Conservation (phyloP, 2,329 filamentous ascomycete species). For the Zopfia rhizophila region DNA sequence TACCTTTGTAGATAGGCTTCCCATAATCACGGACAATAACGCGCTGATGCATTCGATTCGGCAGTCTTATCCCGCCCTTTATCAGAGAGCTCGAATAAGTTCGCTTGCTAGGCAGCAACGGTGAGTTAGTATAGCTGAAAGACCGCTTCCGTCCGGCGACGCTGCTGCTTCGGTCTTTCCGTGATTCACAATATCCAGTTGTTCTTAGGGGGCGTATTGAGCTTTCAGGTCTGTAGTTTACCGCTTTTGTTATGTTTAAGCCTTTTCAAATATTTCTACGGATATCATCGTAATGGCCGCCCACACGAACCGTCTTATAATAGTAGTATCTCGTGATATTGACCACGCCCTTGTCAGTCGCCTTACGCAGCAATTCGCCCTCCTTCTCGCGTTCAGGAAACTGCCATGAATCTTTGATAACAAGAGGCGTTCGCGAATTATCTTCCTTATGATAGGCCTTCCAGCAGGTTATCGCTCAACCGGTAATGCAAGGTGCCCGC, state of each 20-base stretch:
- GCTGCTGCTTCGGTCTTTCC: too few species aligned
- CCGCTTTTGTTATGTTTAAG: too few species aligned
- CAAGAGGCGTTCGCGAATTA: constrained; percentile 40
- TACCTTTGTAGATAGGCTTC: constrained; percentile 55
- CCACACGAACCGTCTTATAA: constrained; percentile 54
- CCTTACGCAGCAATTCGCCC: constrained; percentile 53
- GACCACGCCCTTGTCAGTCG: constrained; percentile 47
- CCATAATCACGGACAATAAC: constrained; percentile 56
- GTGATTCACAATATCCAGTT: too few species aligned
- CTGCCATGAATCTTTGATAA: constrained; percentile 61
- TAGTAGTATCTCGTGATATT: constrained; percentile 58
- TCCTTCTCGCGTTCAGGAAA: constrained; percentile 55
- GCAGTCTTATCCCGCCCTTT: constrained; percentile 21
- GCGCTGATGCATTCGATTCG: constrained; percentile 55
- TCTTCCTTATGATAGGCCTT: constrained; percentile 52
- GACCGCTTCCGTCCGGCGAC: too few species aligned
- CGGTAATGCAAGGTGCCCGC: constrained; percentile 20
- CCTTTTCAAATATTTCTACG: too few species aligned
- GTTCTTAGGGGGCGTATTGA: too few species aligned
- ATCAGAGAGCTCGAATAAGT: constrained; percentile 24
- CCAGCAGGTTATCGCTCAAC: constrained; percentile 32
- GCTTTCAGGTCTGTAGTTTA: too few species aligned
- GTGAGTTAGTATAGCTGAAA: constrained; percentile 14
- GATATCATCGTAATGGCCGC: too few species aligned
- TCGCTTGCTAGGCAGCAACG: constrained; percentile 28